phyloP scores from a whole-genome alignment of 768 basidiomycete genomes.

The Mycena capillaripes region DNA sequence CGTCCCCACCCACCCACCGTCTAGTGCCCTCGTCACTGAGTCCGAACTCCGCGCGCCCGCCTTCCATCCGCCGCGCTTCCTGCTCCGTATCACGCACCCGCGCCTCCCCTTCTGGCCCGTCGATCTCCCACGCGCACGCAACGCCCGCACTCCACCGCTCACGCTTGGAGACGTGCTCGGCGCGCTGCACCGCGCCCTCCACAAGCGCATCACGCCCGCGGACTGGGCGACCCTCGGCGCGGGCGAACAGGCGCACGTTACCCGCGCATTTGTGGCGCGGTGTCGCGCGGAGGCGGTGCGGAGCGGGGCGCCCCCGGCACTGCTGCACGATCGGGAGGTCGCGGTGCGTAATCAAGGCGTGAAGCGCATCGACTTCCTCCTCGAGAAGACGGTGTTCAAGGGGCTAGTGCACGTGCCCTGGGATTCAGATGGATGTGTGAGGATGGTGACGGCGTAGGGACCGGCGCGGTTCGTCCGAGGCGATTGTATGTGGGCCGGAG shows the following conservation, averaged over 20 bases:
- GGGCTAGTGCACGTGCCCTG: constrained; percentile 47
- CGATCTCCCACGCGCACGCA: constrained; percentile 30
- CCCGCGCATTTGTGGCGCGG: constrained; percentile 8
- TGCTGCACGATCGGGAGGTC: constrained; percentile 44
- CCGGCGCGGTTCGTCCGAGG: no score
- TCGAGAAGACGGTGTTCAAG: constrained; percentile 49
- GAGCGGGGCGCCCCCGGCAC: constrained; percentile 51
- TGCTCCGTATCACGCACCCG: constrained; percentile 58
- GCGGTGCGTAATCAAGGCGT: constrained; percentile 54
- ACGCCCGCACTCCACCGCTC: neutral
- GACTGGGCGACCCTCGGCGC: constrained; percentile 49
- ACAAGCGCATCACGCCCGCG: constrained; percentile 38
- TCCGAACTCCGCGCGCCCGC: constrained; percentile 52
- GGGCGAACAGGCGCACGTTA: constrained; percentile 39
- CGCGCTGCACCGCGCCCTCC: constrained; percentile 20
- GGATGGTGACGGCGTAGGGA: neutral
- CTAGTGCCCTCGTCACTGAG: neutral
- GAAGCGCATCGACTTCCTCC: constrained; percentile 54
- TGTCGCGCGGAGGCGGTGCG: constrained; percentile 42
- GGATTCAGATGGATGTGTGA: constrained; percentile 16
- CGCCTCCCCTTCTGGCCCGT: constrained; percentile 57
- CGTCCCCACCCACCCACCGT: neutral
- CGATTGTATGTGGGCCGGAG: no score
- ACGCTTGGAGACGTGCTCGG: constrained; percentile 21
- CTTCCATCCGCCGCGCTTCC: constrained; percentile 52